Evolutionary conservation across 2,329 filamentous ascomycete species (phyloP).

Genomic region (Calonectria hongkongensis): DNA sequence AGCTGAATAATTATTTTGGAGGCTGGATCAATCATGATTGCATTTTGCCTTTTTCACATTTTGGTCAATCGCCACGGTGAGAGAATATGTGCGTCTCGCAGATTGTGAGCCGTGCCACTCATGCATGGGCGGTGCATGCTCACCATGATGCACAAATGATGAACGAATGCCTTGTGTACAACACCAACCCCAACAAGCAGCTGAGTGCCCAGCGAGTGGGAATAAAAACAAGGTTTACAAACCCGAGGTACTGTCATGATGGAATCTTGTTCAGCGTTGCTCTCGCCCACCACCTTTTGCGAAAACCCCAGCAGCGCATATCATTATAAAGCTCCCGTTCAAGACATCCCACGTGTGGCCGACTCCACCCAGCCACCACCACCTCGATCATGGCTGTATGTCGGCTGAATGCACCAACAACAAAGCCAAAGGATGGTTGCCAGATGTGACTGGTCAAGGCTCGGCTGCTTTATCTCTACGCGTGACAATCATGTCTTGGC

Average conservation of each 20-base stretch:
- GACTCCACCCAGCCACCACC: conserved; percentile 5
- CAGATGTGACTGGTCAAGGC: conserved; percentile 7
- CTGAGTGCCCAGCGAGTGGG: not conserved
- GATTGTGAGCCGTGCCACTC: not conserved
- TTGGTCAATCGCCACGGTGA: not conserved
- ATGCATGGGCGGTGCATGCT: not conserved
- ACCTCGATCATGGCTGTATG: conserved; percentile 16
- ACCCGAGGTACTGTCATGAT: conserved; percentile 3
- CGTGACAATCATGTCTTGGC: conserved; percentile 17
- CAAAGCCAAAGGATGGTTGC: not conserved
- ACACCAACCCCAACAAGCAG: not conserved
- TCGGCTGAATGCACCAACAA: conserved; percentile 25
- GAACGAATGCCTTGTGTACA: not conserved
- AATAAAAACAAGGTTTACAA: conserved; percentile 17
- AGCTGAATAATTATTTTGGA: not conserved
- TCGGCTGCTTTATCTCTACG: conserved; percentile 7
- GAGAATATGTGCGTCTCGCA: not conserved
- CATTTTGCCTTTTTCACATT: not conserved
- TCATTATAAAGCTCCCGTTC: conserved; percentile 33
- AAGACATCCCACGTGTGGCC: conserved; percentile 32
- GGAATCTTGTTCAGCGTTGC: conserved; percentile 1
- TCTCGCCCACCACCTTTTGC: conserved; percentile 27
- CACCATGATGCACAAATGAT: not conserved
- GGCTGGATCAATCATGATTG: conserved; percentile 3
- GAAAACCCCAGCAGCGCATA: conserved; percentile 4